Evolutionary conservation across 78 protist species (phyloP), one percentile per base, ranked within the genome.

Genomic region (Dictyostelium purpureum): DNA sequence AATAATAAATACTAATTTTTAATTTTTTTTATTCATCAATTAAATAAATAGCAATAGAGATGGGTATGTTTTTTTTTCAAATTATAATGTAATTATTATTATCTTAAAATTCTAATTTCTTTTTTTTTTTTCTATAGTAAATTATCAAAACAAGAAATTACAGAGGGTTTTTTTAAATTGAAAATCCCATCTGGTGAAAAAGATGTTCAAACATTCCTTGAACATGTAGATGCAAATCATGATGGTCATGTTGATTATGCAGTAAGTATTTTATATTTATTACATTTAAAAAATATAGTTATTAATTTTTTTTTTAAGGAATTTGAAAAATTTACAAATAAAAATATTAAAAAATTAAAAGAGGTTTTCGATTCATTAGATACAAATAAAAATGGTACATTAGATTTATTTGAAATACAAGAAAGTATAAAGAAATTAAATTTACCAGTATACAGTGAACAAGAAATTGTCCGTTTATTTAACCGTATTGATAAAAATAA

Each of bases 341-440:
- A 59, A 1, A 85, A 85, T 45, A 26, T 85, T 16, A 43, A n/a
- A 26, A 19, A 47, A 37, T 59, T 85, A 10, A 70, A 85, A 43
- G 45, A 11, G 10, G 49, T 85, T 7, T 85, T 85, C 33, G 63
- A 85, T 73, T 80, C 70, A 38, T 59, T 85, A 2, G 91, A 85
- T 73, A 59, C 45, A 6, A 67, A 85, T 24, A 49, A 73, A n/a
- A 43, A 12, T 73, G 91, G 91, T 12, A 31, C 70, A 19, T 43
- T 85, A 14, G 91, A 85, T 45, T 43, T 85, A 11, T 40, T 59
- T 71, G 91, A 85, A 40, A 85, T 85, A 43, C 82, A 85, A 57
- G 35, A 73, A 45, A 59, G 82, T 28, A 56, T 85, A 6, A 56
- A 85, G 18, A 85, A 73, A 12, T 28, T 85, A n/a, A 74, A 74